phyloP scores from a whole-genome alignment of 129 eudicot species.

The Escallonia rubra region DNA sequence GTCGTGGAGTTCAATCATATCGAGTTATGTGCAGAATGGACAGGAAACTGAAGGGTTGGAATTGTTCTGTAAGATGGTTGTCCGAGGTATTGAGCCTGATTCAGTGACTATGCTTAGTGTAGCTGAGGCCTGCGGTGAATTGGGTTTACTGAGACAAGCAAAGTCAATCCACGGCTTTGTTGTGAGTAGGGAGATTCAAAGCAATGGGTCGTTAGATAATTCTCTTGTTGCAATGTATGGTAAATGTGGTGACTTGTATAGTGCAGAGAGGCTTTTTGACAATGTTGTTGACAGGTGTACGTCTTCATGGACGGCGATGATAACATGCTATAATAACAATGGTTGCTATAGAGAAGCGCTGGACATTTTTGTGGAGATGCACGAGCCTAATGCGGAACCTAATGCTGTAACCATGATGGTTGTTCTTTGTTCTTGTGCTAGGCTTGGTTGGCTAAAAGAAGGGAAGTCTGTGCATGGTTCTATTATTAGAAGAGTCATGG shows the following conservation, averaged over 20 bases:
- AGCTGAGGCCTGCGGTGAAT: conserved; percentile 63
- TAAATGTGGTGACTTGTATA: conserved; percentile 56
- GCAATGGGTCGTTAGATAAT: conserved; percentile 30
- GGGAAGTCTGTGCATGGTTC: conserved; percentile 65
- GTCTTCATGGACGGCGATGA: conserved; percentile 61
- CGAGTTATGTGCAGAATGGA: conserved; percentile 46
- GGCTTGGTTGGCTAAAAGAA: conserved; percentile 39
- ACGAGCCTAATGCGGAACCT: conserved; percentile 32
- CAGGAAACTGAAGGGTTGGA: conserved; percentile 40
- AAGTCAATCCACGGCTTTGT: conserved; percentile 60
- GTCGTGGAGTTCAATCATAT: conserved; percentile 68
- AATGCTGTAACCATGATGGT: conserved; percentile 64
- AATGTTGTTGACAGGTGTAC: conserved; percentile 21
- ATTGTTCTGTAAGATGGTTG: conserved; percentile 51
- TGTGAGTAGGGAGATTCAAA: conserved; percentile 31
- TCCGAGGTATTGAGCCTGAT: conserved; percentile 49
- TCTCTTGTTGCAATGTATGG: conserved; percentile 81
- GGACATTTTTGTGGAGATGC: conserved; percentile 39
- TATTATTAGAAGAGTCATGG: conserved; percentile 33
- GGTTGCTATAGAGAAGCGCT: conserved; percentile 42
- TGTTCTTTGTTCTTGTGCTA: conserved; percentile 60
- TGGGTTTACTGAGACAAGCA: conserved; percentile 45
- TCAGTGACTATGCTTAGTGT: conserved; percentile 54
- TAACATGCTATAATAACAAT: conserved; percentile 62
- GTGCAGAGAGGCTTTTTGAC: conserved; percentile 39